Conservation (phyloP, 164 flowering plant genomes). For the Vitis cinerea region DNA sequence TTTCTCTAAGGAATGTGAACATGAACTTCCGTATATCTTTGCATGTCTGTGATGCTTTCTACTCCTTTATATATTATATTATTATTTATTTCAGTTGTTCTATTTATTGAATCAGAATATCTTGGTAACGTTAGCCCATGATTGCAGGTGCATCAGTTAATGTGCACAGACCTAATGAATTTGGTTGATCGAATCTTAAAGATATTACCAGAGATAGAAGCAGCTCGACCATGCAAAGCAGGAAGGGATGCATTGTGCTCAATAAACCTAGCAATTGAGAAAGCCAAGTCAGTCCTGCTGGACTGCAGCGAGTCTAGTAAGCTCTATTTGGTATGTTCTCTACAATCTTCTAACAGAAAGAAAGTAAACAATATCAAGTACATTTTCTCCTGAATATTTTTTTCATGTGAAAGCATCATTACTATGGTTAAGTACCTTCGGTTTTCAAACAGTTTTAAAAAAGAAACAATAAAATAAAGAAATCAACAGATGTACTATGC, state of each 20-base stretch:
- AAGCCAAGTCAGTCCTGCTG: slow-evolving; percentile 43
- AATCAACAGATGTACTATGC: background rate
- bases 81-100: background rate
- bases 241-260: slow-evolving; percentile 52
- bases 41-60: too few species aligned
- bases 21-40: too few species aligned
- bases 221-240: slow-evolving; percentile 55
- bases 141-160: slow-evolving; percentile 46
- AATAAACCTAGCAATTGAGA: slow-evolving; percentile 37
- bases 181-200: slow-evolving; percentile 35
- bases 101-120: background rate
- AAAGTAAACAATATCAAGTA: background rate
- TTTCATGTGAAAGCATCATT: background rate
- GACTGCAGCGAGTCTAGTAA: slow-evolving; percentile 57
- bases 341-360: background rate
- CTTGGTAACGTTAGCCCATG: background rate
- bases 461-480: background rate
- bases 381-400: background rate
- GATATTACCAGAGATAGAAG: slow-evolving; percentile 56
- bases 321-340: slow-evolving; percentile 55
- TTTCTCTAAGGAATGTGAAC: too few species aligned
- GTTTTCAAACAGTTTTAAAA: background rate
- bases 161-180: slow-evolving; percentile 45
- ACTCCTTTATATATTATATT: background rate
- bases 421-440: background rate